Conservation (phyloP, 2,329 filamentous ascomycete species). For the Cordyceps cateniannulata region DNA sequence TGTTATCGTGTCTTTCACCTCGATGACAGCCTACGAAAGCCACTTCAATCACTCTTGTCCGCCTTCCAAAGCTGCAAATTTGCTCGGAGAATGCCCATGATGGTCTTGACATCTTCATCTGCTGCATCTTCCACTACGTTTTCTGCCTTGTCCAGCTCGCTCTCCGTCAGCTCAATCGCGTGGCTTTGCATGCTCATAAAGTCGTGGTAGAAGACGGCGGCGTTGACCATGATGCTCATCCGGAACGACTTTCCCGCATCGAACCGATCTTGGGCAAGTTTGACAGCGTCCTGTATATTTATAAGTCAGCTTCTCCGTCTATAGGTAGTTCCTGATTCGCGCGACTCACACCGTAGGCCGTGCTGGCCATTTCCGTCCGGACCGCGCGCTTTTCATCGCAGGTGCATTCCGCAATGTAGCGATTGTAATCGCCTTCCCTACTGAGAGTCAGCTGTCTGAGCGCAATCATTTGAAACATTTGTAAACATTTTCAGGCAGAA, state of each 20-base stretch:
- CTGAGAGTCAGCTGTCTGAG: neutral
- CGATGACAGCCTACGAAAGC: too few species aligned
- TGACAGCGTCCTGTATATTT: neutral
- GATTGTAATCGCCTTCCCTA: constrained; percentile 4
- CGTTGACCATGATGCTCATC: neutral
- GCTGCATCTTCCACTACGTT: neutral
- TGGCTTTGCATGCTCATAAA: neutral
- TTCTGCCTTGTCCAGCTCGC: neutral
- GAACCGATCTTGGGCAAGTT: neutral
- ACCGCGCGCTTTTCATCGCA: neutral
- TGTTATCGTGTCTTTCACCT: too few species aligned
- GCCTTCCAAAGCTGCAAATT: neutral
- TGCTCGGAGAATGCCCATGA: neutral
- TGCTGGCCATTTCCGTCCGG: neutral
- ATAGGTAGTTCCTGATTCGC: neutral
- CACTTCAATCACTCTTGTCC: neutral
- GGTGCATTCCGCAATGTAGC: constrained; percentile 4
- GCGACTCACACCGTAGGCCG: neutral
- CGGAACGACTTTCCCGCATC: neutral
- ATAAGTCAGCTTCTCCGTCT: neutral
- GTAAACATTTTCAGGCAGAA: neutral
- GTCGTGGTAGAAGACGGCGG: neutral
- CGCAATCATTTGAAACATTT: neutral
- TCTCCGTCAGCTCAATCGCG: neutral
- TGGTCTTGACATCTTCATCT: neutral